phyloP scores from a whole-genome alignment of 139 green algal species.

The Micromonas pusilla region DNA sequence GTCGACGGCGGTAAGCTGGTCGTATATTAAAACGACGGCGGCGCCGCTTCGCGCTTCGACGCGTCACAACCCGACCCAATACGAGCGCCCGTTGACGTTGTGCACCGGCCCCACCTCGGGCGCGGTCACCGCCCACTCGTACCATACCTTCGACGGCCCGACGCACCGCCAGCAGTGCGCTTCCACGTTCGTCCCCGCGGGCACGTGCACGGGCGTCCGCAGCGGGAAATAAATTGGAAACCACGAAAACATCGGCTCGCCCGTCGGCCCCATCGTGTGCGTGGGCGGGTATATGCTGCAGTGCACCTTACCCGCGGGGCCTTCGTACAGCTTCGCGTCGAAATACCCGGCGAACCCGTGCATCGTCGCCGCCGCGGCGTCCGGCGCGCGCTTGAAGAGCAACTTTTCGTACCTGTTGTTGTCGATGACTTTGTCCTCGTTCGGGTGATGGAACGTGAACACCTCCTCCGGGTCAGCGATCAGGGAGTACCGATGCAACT shows the following conservation, averaged over 20 bases:
- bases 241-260: constrained; percentile 70
- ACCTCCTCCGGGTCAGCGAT: constrained; percentile 49
- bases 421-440: constrained; percentile 54
- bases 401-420: constrained; percentile 62
- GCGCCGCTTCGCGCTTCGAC: neutral
- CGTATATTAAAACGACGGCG: too few species aligned
- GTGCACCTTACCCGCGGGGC: constrained; percentile 49
- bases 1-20: too few species aligned
- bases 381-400: constrained; percentile 40
- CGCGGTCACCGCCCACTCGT: constrained; percentile 41
- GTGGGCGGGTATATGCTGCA: constrained; percentile 82
- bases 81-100: constrained; percentile 44
- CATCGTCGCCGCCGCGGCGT: constrained; percentile 35
- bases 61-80: constrained; percentile 43
- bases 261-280: constrained; percentile 53
- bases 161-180: constrained; percentile 80
- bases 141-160: constrained; percentile 52
- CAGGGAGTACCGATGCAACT: constrained; percentile 43
- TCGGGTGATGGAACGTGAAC: constrained; percentile 90
- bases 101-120: constrained; percentile 36
- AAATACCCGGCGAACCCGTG: constrained; percentile 98
- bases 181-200: constrained; percentile 48
- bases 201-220: constrained; percentile 57
- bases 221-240: constrained; percentile 99
- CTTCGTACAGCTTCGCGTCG: constrained; percentile 73